These are phyloP conservation scores for Myxozyma mucilagina DNA, from an alignment of 805 yeast genomes.

Conservation along the genomic window DNA sequence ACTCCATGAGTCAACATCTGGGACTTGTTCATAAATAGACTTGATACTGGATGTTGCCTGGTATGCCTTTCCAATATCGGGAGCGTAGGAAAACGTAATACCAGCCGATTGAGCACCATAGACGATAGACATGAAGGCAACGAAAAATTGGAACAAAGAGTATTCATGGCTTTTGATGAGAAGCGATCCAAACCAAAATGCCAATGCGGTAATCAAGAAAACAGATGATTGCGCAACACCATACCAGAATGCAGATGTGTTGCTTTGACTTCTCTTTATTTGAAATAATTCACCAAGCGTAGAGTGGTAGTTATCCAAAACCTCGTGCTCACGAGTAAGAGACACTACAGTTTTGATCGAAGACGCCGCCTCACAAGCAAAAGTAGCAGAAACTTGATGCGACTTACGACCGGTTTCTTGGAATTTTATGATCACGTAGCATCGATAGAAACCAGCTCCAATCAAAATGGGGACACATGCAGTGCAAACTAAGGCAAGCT, in stretches of 20 bases:
- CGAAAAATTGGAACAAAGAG: constrained; percentile 41
- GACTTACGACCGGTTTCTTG: constrained; percentile 29
- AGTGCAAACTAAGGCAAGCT: constrained; percentile 46
- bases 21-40: constrained; percentile 39
- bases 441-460: constrained; percentile 45
- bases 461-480: constrained; percentile 42
- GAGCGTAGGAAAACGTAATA: constrained; percentile 44
- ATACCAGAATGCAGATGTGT: constrained; percentile 14
- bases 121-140: constrained; percentile 43
- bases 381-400: constrained; percentile 14
- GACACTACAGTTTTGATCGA: constrained; percentile 48
- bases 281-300: constrained; percentile 16
- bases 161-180: constrained; percentile 39
- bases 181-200: constrained; percentile 48
- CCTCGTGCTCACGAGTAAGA: constrained; percentile 46
- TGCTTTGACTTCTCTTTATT: constrained; percentile 1
- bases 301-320: constrained; percentile 36
- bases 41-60: constrained; percentile 42
- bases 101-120: constrained; percentile 49
- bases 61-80: constrained; percentile 47
- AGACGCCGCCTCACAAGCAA: constrained; percentile 45
- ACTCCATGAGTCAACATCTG: constrained; percentile 42
- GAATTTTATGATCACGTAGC: constrained; percentile 39
- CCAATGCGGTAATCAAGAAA: constrained; percentile 45
- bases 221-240: constrained; percentile 22